phyloP scores from a whole-genome alignment of 306 rosid species.

The Fragaria iinumae region DNA sequence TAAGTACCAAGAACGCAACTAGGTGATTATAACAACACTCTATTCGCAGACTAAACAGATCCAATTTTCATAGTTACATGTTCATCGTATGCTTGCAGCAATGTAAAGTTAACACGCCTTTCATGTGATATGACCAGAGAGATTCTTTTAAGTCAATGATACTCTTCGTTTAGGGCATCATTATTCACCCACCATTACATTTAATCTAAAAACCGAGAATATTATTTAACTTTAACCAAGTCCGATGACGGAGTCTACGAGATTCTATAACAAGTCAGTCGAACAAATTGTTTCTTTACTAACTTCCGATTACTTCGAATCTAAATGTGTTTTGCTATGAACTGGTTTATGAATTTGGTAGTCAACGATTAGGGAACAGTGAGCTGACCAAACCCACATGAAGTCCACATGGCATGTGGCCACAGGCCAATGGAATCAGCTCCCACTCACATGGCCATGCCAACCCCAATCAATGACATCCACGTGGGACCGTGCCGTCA shows the following conservation, averaged over 20 bases:
- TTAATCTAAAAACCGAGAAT: not conserved
- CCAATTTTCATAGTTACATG: not conserved
- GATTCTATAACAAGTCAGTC: not conserved
- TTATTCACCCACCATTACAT: too few species aligned
- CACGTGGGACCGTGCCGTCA: slow-evolving; percentile 46
- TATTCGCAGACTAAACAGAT: not conserved
- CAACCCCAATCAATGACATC: slow-evolving; percentile 37
- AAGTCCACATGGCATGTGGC: slow-evolving; percentile 27
- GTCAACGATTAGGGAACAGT: not conserved
- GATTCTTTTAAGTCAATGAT: not conserved
- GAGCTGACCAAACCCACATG: slow-evolving; percentile 22
- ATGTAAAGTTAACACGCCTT: not conserved
- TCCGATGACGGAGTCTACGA: not conserved
- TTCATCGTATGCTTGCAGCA: not conserved
- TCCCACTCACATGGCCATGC: slow-evolving; percentile 44
- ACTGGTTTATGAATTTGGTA: not conserved
- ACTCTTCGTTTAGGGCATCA: not conserved
- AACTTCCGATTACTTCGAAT: not conserved
- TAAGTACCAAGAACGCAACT: not conserved
- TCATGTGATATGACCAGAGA: not conserved
- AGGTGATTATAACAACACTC: not conserved
- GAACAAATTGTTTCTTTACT: slow-evolving; percentile 5
- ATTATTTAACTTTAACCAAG: not conserved
- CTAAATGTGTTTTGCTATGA: not conserved
- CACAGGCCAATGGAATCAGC: slow-evolving; percentile 17